Evolutionary conservation across 257 asterid species (phyloP).

Genomic region (Salvia rosmarinus): DNA sequence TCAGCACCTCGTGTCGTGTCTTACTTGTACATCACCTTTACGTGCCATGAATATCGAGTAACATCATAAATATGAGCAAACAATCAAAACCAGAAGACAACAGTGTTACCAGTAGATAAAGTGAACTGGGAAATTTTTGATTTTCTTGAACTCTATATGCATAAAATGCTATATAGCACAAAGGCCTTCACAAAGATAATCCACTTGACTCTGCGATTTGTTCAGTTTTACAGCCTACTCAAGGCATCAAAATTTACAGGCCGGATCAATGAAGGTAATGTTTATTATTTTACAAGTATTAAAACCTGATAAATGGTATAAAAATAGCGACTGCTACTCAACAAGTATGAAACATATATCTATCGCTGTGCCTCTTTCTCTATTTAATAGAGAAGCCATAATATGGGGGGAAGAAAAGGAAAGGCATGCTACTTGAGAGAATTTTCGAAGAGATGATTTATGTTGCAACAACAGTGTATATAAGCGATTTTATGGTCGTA

Average conservation of each 20-base stretch:
- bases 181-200: not conserved
- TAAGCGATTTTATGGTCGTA: constrained; percentile 52
- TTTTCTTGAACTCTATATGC: not conserved
- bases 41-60: not conserved
- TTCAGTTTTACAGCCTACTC: constrained; percentile 21
- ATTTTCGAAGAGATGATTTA: not conserved
- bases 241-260: constrained; percentile 38
- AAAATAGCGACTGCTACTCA: constrained; percentile 41
- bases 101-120: not conserved
- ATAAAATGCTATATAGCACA: not conserved
- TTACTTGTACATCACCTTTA: not conserved
- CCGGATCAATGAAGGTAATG: constrained; percentile 31
- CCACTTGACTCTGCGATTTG: not conserved
- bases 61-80: not conserved
- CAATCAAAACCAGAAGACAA: not conserved
- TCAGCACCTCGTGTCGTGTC: not conserved
- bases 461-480: constrained; percentile 7
- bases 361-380: constrained; percentile 29
- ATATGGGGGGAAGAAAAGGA: not conserved
- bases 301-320: constrained; percentile 37
- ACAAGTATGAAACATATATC: constrained; percentile 23
- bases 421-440: not conserved
- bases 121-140: not conserved
- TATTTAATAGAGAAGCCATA: constrained; percentile 12
- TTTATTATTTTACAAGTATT: constrained; percentile 49